Evolutionary conservation across 2,329 filamentous ascomycete genomes (phyloP), one percentile per base, ranked within the genome.

Genomic region (Clonostachys chloroleuca): DNA sequence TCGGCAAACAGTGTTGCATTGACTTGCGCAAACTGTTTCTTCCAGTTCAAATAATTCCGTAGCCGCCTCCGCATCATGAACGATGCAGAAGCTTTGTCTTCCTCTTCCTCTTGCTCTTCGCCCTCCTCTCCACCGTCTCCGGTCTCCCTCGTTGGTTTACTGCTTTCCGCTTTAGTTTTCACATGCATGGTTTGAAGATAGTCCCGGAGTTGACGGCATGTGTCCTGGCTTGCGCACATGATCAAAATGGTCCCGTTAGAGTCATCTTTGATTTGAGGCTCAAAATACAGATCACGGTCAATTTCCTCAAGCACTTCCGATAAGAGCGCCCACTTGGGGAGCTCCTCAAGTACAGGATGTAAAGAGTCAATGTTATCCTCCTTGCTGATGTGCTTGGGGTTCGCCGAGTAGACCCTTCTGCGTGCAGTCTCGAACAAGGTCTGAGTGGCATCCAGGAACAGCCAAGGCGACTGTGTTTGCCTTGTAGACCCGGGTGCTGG

Each of bases 231-330:
- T 24, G 86, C 86, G 61, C 92, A 97, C 94, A 99, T 97, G 62
- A 99, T 89, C 34, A 99, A 72, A 44, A 96, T 90, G 3, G 89
- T 89, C n/a, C 89, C 88, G 60, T 91, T 95, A 0, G 91, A 95
- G 57, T 91, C 89, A 62, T 94, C 90, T 47, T 81, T 77, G n/a
- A 77, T 69, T 9, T 75, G 71, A 6, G 89, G 87, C 52, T 95
- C 92, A 59, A 95, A 86, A 62, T 95, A 94, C 14, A 90, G 76
- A 59, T 96, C 92, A 46, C 86, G 82, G 59, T 97, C 94, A 55
- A 99, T 96, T 66, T 99, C 94, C 52, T 92, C 86, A 5, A 99
- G 70, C 1, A 96, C 85, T 48, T 96, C 91, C n/a, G 89, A 86
- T 16, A 99, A 73, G 14, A 96, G 74, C 24, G 77, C 76, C 94